These are phyloP conservation scores for Naganishia vaughanmartiniae DNA, from an alignment of 768 basidiomycete species.

Conservation along the genomic window DNA sequence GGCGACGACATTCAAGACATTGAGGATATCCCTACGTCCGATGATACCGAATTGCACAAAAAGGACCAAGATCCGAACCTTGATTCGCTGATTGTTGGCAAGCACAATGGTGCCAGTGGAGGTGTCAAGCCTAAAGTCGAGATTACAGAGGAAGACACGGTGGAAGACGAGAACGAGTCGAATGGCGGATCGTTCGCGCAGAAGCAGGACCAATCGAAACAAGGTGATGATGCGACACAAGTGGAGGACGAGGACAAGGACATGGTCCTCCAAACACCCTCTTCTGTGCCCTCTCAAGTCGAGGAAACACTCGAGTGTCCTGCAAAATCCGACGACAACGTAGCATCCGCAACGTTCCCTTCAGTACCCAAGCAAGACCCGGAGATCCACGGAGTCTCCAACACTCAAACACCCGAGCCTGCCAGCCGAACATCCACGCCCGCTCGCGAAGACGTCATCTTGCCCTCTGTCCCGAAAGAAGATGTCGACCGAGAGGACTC, in stretches of 20 bases:
- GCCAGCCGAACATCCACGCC: slow-evolving; percentile 8
- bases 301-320: neutral
- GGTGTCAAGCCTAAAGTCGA: slow-evolving; percentile 12
- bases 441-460: neutral
- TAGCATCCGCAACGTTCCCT: slow-evolving; percentile 10
- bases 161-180: neutral
- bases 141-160: slow-evolving; percentile 18
- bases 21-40: slow-evolving; percentile 15
- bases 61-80: slow-evolving; percentile 19
- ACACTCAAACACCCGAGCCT: neutral
- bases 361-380: slow-evolving; percentile 22
- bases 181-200: neutral
- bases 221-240: neutral
- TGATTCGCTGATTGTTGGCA: slow-evolving; percentile 10
- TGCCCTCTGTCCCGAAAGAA: slow-evolving; percentile 14
- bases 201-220: neutral
- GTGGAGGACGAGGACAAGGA: too few relatives aligned
- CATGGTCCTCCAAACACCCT: neutral
- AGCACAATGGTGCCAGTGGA: neutral
- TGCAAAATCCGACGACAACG: neutral
- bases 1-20: slow-evolving; percentile 4
- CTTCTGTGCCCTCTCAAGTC: neutral
- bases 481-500: slow-evolving; percentile 14
- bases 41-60: slow-evolving; percentile 18
- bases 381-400: neutral